Evolutionary conservation across 1,139 yeast genomes (phyloP).

Genomic region (Candida tetrigidarum): DNA sequence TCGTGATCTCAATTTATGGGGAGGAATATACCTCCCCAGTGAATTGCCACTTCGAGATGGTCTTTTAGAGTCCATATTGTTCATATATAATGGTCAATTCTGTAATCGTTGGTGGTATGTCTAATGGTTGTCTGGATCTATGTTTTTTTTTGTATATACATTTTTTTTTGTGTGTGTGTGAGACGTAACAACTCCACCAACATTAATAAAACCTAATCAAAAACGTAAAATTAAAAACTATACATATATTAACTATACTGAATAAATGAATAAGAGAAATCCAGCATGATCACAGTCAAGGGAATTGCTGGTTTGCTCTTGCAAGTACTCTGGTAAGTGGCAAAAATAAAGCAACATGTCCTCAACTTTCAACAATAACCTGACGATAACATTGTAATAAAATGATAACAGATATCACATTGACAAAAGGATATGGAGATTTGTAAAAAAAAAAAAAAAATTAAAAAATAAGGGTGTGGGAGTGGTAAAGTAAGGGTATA

Average conservation of each 20-base stretch:
- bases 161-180: neutral
- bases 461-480: neutral
- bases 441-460: neutral
- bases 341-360: neutral
- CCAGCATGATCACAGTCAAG: neutral
- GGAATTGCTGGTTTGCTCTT: neutral
- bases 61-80: slow-evolving; percentile 4
- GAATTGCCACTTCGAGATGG: slow-evolving; percentile 1
- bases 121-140: neutral
- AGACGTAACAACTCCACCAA: too few species aligned
- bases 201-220: too few species aligned
- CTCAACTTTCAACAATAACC: neutral
- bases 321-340: too few species aligned
- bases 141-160: neutral
- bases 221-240: neutral
- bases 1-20: slow-evolving; percentile 8
- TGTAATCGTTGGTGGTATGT: neutral
- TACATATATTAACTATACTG: neutral
- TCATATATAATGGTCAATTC: neutral
- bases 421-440: too few species aligned
- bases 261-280: neutral
- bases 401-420: too few species aligned
- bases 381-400: too few species aligned
- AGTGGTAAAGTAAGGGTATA: neutral
- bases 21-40: slow-evolving; percentile 12